Base-by-base conservation (phyloP, 495 filamentous ascomycete species). In the Penicillium paxilli region DNA sequence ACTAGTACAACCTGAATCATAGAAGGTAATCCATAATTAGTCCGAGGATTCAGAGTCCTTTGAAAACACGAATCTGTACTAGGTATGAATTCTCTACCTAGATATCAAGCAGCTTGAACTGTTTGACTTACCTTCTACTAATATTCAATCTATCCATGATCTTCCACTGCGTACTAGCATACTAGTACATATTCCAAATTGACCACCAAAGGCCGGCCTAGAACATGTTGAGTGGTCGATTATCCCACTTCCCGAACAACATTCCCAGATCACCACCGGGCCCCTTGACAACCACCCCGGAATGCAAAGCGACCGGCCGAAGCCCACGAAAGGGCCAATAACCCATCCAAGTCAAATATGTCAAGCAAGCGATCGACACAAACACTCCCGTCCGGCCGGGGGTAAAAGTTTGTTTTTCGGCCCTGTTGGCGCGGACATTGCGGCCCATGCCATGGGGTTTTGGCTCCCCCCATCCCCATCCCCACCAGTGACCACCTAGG, bases 251-350 rank as follows among this genome's bases (percentile, higher is more conserved):
- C 35, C n/a, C 7, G 40, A 23, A 3, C 7, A 42, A 44, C 62
- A 67, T 67, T 67, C 64, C 54, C 19, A 14, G 56, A 52, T 49
- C 56, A 49, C 5, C 56, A 17, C 12, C 45, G 10, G 19, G 37
- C 16, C 40, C 64, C 64, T 51, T 63, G 64, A 63, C 64, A 67
- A 67, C 62, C 25, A 41, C 5, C 16, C 19, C 25, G 59, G 64
- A 67, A 67, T 67, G 64, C 37, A 57, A 17, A 40, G 47, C 25
- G 55, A 14, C 50, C 21, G 10, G 51, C 37, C 9, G 22, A 11
- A 16, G 21, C 12, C 7, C 24, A 28, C 14, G 5, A 1, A 35
- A 9, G 32, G 40, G 22, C 62, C 62, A 67, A 67, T 65, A 49
- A 24, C 4, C 47, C n/a, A 5, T 9, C 26, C 19, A 11, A 21